phyloP scores from a whole-genome alignment of 2,329 filamentous ascomycete species.

The Sarocladium brachiariae region DNA sequence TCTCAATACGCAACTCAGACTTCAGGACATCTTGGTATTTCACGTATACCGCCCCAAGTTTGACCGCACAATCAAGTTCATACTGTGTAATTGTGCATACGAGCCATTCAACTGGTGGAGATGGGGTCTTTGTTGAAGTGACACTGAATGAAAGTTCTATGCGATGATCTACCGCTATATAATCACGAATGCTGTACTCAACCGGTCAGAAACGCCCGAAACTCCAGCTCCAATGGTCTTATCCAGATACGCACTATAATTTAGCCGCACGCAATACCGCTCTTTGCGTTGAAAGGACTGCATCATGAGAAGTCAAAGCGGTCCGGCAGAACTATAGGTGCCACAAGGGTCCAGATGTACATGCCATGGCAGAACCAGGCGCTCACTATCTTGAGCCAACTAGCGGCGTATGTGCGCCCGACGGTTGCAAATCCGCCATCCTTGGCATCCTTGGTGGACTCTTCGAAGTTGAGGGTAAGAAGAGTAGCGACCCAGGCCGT shows the following conservation, averaged over 20 bases:
- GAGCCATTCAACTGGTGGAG: background rate
- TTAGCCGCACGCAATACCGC: too few species aligned
- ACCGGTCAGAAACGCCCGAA: background rate
- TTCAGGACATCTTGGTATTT: too few species aligned
- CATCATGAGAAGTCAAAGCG: conserved; percentile 60
- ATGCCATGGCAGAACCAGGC: conserved; percentile 94
- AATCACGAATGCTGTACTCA: background rate
- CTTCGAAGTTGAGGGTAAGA: conserved; percentile 66
- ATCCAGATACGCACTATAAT: too few species aligned
- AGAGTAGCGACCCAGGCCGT: conserved; percentile 94
- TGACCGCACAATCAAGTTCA: conserved; percentile 1
- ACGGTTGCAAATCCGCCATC: conserved; percentile 80
- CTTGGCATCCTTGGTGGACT: conserved; percentile 40
- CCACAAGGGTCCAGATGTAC: conserved; percentile 88
- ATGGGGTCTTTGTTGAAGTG: background rate
- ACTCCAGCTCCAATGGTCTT: background rate
- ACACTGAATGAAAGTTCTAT: background rate
- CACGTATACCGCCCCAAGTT: too few species aligned
- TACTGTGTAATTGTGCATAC: conserved; percentile 6
- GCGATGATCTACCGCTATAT: background rate
- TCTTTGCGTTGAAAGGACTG: background rate
- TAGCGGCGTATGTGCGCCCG: conserved; percentile 91
- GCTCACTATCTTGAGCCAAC: conserved; percentile 98
- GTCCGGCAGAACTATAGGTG: conserved; percentile 78
- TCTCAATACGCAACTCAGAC: too few species aligned